Base-by-base conservation (phyloP, 1,139 yeast species). In the Debaryomyces fabryi region DNA sequence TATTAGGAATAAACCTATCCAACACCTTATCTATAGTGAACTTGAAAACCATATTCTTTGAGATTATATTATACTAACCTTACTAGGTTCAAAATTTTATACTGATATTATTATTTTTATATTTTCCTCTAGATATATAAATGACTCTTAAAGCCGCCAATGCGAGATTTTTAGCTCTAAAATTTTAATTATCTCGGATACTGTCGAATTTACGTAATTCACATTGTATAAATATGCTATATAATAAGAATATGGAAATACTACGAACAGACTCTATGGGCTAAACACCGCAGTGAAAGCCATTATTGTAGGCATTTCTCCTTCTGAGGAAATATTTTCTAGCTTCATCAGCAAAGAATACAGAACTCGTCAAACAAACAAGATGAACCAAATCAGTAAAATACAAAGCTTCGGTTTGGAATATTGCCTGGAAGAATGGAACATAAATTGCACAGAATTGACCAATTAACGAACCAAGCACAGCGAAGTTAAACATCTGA, bases 401-500 rank as follows among this genome's bases (percentile, higher is more conserved):
- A 42, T 79, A 74, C 50, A 93, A 75, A 0, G 97, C 91, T 68
- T 93, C 98, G 3, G 99, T 93, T 67, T 93, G 97, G 79, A 93
- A 93, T 50, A 93, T 82, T 8, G 82, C 65, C 69, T 93, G 98
- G 76, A 93, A 87, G 62, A 92, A 90, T 50, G 97, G 97, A 42
- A 92, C 79, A 64, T 93, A 93, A 49, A 93, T 86, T 25, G 97
- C 98, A 64, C 96, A 88, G 53, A 92, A 67, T 68, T 93, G 98
- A n/a, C 98, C 98, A 41, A 89, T 49, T 39, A 93, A 68, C 1
- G 97, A 90, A 2, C 96, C 89, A n/a, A 86, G 81, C 15, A 92
- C 97, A 0, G 99, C 97, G 56, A 86, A 74, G 62, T 93, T 93
- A 72, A 93, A 93, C 96, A 92, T 92, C 52, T 79, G 82, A 70